These are phyloP conservation scores for Scenedesmus sp. DNA, from an alignment of 163 green algal species.

Conservation along the genomic window DNA sequence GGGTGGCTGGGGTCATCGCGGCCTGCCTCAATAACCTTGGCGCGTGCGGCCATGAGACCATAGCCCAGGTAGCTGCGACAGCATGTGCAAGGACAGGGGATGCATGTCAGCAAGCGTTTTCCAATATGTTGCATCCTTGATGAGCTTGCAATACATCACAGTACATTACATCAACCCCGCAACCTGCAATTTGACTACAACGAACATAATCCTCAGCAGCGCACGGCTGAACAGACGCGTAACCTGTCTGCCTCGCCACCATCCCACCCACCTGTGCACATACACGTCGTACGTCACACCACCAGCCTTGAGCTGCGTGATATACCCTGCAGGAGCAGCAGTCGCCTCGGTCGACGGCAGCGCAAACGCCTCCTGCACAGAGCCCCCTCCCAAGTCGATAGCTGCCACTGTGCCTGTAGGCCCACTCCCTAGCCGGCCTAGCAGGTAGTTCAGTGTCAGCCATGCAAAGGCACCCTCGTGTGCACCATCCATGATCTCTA, in stretches of 20 bases:
- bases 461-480: constrained; percentile 98
- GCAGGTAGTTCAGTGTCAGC: constrained; percentile 99
- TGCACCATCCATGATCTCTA: constrained; percentile 94
- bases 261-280: constrained; percentile 84
- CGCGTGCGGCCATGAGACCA: constrained; percentile 94
- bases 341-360: constrained; percentile 72
- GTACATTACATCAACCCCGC: no score
- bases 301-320: constrained; percentile 78
- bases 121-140: no score
- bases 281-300: constrained; percentile 93
- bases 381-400: constrained; percentile 97
- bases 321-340: constrained; percentile 82
- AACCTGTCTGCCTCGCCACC: no score
- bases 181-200: no score
- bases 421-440: constrained; percentile 83
- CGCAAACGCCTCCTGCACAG: constrained; percentile 94
- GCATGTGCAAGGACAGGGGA: neutral
- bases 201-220: no score
- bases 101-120: neutral
- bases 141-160: no score
- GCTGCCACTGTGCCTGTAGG: constrained; percentile 84
- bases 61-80: constrained; percentile 92
- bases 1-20: constrained; percentile 63
- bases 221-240: no score
- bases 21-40: constrained; percentile 81